Evolutionary conservation across 2,329 filamentous ascomycete genomes (phyloP), one percentile per base, ranked within the genome.

Genomic region (Tolypocladium amazonense): DNA sequence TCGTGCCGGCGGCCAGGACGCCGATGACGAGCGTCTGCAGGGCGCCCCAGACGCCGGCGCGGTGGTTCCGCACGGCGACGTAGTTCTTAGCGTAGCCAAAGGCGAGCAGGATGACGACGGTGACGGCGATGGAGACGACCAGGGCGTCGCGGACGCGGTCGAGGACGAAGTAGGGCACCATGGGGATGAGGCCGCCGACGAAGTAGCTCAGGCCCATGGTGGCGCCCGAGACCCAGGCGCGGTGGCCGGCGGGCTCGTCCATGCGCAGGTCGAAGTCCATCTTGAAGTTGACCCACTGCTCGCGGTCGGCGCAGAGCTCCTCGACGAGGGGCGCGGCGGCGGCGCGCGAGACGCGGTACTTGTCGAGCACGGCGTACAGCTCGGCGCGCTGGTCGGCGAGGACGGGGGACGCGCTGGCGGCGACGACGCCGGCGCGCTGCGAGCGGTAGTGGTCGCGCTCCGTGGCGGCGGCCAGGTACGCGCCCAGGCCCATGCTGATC

Each of bases 401-500:
- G 59, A 72, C 70, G 56, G 75, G 69, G 56, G 69, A 69, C 20
- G 81, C 76, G 62, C 80, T 77, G 20, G 59, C 62, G 53, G 70
- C 70, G 41, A 70, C 62, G 66, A 81, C 79, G 53, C 77, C 75
- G 59, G 70, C 69, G 62, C 78, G 75, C 64, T 81, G 79, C 20
- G 77, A 77, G 58, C 77, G 73, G 69, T 80, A 82, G 63, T 77
- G 76, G 63, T 79, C 76, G 20, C 72, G 70, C 67, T 87, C 83
- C 0, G 82, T 84, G 50, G 78, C 76, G 35, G 85, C 86, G 11
- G 87, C 88, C 1, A 92, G 77, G 69, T 88, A 91, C 8, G 86
- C 88, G 30, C 88, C 88, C 7, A 92, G 77, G 1, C 88, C 88
- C 89, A 92, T 92, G 58, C 83, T 88, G 65, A 92, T 90, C 65